phyloP scores from a whole-genome alignment of 2,329 filamentous ascomycete species.

The Plectosphaerella cucumerina region DNA sequence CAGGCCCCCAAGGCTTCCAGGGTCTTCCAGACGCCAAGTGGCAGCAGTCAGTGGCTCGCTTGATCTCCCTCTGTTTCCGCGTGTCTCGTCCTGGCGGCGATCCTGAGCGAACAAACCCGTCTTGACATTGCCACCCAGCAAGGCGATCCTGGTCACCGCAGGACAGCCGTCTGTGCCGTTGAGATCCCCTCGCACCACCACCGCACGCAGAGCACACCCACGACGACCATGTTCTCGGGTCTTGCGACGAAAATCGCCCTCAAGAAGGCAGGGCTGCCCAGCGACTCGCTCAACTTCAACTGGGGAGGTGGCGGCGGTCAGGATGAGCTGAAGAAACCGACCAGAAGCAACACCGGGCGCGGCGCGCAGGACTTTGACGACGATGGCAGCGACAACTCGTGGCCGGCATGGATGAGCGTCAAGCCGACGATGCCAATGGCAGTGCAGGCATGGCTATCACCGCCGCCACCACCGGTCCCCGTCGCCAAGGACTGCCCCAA shows the following conservation, averaged over 20 bases:
- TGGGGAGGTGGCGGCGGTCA: slow-evolving; percentile 17
- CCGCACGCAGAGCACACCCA: background rate
- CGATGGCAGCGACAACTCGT: slow-evolving; percentile 22
- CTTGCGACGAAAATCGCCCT: slow-evolving; percentile 55
- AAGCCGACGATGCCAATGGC: slow-evolving; percentile 46
- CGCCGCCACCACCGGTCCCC: slow-evolving; percentile 44
- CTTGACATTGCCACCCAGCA: background rate
- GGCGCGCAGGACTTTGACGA: slow-evolving; percentile 18
- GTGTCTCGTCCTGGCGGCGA: no score
- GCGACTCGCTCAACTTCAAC: slow-evolving; percentile 41
- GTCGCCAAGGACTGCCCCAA: slow-evolving; percentile 38
- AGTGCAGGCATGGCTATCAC: slow-evolving; percentile 49
- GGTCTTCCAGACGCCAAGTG: no score
- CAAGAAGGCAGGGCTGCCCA: slow-evolving; percentile 50
- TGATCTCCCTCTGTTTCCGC: no score
- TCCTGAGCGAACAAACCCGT: background rate
- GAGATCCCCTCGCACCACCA: background rate
- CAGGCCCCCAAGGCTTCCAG: no score
- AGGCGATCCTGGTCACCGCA: background rate
- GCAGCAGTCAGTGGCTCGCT: no score
- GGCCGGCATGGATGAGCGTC: slow-evolving; percentile 45
- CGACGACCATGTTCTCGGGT: slow-evolving; percentile 46
- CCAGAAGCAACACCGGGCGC: slow-evolving; percentile 24
- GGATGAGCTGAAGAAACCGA: slow-evolving; percentile 25
- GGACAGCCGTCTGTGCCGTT: background rate